phyloP scores from a whole-genome alignment of 768 basidiomycete species.

The Podaxis pistillaris region DNA sequence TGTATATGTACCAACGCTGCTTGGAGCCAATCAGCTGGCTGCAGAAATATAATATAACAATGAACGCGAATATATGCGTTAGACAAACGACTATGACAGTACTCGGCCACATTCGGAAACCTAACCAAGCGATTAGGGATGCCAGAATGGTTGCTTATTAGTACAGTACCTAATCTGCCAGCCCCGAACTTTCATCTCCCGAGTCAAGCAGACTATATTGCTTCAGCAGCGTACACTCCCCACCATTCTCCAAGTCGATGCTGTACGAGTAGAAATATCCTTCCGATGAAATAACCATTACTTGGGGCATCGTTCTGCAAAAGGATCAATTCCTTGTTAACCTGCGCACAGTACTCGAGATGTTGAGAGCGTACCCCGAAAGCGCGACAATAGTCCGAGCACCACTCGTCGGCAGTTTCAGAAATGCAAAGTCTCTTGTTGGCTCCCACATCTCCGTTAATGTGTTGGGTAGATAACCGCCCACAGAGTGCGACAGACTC shows the following conservation, averaged over 20 bases:
- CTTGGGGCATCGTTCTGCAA: slow-evolving; percentile 85
- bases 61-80: no score
- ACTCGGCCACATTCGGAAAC: no score
- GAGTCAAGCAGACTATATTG: slow-evolving; percentile 59
- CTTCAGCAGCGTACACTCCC: slow-evolving; percentile 93
- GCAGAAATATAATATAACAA: no score
- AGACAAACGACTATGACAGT: no score
- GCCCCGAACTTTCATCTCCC: slow-evolving; percentile 7
- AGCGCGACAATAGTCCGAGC: slow-evolving; percentile 86
- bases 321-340: not conserved
- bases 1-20: no score
- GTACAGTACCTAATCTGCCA: not conserved
- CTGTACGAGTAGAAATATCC: slow-evolving; percentile 95
- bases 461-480: slow-evolving; percentile 84
- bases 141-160: no score
- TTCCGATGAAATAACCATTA: slow-evolving; percentile 95
- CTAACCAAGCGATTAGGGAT: no score
- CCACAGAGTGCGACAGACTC: slow-evolving; percentile 72
- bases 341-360: not conserved
- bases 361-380: slow-evolving; percentile 57
- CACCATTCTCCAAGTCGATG: slow-evolving; percentile 94
- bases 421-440: slow-evolving; percentile 87
- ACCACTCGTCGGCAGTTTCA: slow-evolving; percentile 77
- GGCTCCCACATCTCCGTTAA: slow-evolving; percentile 98
- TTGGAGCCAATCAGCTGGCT: no score